Base-by-base conservation (phyloP, 805 yeast genomes). In the Monosporozyma unispora region DNA sequence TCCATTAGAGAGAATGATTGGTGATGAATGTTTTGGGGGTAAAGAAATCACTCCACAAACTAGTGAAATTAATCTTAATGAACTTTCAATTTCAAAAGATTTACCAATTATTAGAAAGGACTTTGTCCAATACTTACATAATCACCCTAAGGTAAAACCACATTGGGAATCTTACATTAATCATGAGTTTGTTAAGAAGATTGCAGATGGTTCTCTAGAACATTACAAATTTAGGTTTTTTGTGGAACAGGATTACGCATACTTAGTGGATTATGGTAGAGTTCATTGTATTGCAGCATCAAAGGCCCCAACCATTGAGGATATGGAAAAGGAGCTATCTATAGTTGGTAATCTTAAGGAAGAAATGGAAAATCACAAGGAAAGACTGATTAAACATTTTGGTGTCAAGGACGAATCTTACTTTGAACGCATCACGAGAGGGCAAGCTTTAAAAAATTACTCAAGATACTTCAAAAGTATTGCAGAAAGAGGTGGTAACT, bases 221-320 rank as follows among this genome's bases (percentile, higher is more conserved):
- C 64, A 69, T 21, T 65, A 68, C 9, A 71, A 73, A 48, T 87
- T 84, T 63, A 67, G 74, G 42, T 75, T 76, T 57, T 82, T 70
- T 53, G 53, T 73, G 27, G 64, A 64, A 40, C 76, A 86, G 67
- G 95, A 87, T 66, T 82, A 79, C 67, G 74, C 78, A 38, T 87
- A 86, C 57, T 70, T 87, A 49, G 62, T 77, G n/a, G 81, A 79
- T 53, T 87, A 85, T 59, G 82, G 84, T 0, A 76, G 77, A 50
- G 75, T 84, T 10, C 86, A 82, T 57, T 77, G 80, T 10, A 63
- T 80, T 16, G 81, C 88, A 3, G 81, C 82, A 1, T 73, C 80
- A 22, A 75, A 77, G 48, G 82, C 89, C 1, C 82, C 84, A 6
- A 70, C 71, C 31, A 63, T 78, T 45, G 74, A 68, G 9, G 76